A percentile compares a stretch with the other conserved stretches of the same genome.
Conservation (phyloP, 176 grass and related monocot species). For the bread wheat (Triticum aestivum) region DNA sequence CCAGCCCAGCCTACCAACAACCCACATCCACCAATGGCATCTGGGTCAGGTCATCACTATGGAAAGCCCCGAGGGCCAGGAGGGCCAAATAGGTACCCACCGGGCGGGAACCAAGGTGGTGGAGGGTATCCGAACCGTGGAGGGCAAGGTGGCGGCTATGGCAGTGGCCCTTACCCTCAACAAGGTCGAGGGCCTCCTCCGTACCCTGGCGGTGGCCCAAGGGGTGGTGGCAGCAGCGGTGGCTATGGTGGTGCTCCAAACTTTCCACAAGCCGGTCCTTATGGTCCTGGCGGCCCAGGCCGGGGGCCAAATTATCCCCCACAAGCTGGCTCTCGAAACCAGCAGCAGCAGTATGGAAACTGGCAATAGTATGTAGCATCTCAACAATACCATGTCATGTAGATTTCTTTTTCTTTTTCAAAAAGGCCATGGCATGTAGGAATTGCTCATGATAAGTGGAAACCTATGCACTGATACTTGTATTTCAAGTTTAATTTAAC, state of each 20-base stretch:
- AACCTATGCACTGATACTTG: not conserved
- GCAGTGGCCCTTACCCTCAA: constrained; percentile 49
- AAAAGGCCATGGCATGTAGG: not conserved
- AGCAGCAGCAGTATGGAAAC: constrained; percentile 54
- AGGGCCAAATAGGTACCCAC: constrained; percentile 55
- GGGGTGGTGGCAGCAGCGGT: constrained; percentile 42
- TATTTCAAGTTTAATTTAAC: not conserved
- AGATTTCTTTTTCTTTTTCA: not conserved
- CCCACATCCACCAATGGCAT: constrained; percentile 53
- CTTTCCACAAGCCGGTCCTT: constrained; percentile 44
- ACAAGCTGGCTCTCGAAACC: constrained; percentile 51
- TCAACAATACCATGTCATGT: not conserved
- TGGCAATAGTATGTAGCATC: constrained; percentile 46
- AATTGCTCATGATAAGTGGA: not conserved
- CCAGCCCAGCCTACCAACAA: constrained; percentile 53
- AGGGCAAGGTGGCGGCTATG: constrained; percentile 55
- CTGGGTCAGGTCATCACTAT: constrained; percentile 55
- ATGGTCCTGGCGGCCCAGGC: constrained; percentile 52
- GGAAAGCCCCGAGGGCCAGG: constrained; percentile 54
- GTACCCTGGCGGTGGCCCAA: constrained; percentile 47
- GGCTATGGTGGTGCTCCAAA: constrained; percentile 58
- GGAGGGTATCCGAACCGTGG: constrained; percentile 55
- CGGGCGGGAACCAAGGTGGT: constrained; percentile 54
- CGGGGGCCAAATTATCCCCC: constrained; percentile 45
- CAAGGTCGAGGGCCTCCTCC: constrained; percentile 51